A percentile compares a stretch with the other conserved stretches of the same genome.
Conservation (phyloP, 225 moss, liverwort and hornwort genomes). For the Physcomitrium patens region DNA sequence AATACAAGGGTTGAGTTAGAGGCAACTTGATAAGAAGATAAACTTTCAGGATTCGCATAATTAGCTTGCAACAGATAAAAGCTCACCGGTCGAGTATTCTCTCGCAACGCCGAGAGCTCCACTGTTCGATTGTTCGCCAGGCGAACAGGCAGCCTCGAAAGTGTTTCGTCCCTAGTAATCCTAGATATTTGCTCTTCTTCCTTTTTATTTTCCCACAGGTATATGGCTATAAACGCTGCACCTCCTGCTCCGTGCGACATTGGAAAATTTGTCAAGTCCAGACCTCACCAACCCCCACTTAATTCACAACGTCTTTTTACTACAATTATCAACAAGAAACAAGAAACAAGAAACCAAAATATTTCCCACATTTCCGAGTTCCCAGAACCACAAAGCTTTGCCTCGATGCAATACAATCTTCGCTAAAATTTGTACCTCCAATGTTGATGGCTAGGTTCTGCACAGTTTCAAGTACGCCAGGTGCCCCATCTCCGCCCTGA, state of each 20-base stretch:
- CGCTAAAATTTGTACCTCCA: conserved; percentile 49
- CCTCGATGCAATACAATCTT: background rate
- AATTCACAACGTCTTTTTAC: background rate
- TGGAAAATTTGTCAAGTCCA: conserved; percentile 12
- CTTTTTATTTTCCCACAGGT: conserved; percentile 77
- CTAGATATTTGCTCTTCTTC: conserved; percentile 90
- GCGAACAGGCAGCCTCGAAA: conserved; percentile 84
- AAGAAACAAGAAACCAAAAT: background rate
- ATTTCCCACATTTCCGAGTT: background rate
- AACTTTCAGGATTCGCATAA: conserved; percentile 2
- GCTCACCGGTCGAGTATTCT: conserved; percentile 81
- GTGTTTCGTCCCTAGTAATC: conserved; percentile 84
- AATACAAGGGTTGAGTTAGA: conserved; percentile 1
- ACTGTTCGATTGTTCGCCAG: conserved; percentile 71
- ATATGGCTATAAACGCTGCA: conserved; percentile 69
- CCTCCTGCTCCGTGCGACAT: conserved; percentile 57
- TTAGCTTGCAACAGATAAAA: background rate
- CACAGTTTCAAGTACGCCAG: conserved; percentile 63
- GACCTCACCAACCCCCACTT: background rate
- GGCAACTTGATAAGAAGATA: background rate
- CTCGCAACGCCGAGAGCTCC: conserved; percentile 80
- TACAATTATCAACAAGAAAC: background rate
- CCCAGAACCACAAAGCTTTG: background rate
- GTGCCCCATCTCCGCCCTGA: conserved; percentile 94
- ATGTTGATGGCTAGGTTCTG: conserved; percentile 89